Evolutionary conservation across 208 protist species (phyloP), one percentile per base, ranked within the genome.

Genomic region (Acanthamoeba quina): DNA sequence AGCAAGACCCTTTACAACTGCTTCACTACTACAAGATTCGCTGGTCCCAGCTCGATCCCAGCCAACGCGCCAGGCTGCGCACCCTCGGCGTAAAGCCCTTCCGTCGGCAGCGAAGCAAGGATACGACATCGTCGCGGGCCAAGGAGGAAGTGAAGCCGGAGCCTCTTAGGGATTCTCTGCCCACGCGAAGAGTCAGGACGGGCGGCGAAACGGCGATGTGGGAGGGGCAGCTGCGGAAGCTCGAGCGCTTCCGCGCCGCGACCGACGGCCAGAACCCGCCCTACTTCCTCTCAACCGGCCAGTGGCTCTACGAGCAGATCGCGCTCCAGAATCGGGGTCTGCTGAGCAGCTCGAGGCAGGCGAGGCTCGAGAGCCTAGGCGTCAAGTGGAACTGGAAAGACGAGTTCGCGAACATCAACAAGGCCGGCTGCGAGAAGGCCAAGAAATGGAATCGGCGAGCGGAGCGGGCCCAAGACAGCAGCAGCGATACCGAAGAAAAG

Each of bases 221-320:
- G 66, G 21, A 74, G 10, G 66, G 2, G 24, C 66, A 37, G 66
- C 31, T 41, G 29, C 66, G n/a, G 1, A 11, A 74, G 66, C 66
- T 74, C 24, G 66, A n/a, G 3, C 24, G 31, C 66, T 74, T 41
- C n/a, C 66, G 66, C 10, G 26, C 9, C 24, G 66, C 66, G 19
- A 74, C 66, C 31, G 3, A 74, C n/a, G 66, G 66, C 13, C 31
- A 74, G 29, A 74, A 74, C 66, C 66, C 66, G 66, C 66, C 66
- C 29, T 74, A 74, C 66, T 74, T 74, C n/a, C 0, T 74, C 13
- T 11, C 66, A 11, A 37, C 21, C 66, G 66, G 66, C 19, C 2
- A 26, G 19, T 74, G 66, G 66, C 66, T 74, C 21, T 74, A 74
- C 66, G 66, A 74, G 66, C 66, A 74, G 26, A 74, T 74, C 24